phyloP scores from a whole-genome alignment of 768 basidiomycete genomes.

The Lyophyllum atratum region DNA sequence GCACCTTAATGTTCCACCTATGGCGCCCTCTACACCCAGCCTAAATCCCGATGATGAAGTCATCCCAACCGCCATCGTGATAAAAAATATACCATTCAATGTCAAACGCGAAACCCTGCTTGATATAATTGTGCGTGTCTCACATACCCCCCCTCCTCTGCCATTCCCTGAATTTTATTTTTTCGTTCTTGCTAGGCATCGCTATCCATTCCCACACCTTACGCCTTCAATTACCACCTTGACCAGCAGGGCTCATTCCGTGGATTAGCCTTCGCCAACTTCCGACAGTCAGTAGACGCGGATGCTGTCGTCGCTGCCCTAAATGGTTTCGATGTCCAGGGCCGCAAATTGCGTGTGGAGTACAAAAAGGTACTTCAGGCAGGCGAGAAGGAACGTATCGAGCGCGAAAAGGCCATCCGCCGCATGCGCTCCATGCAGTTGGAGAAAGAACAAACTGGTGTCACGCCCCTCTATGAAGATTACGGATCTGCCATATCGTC shows the following conservation, averaged over 20 bases:
- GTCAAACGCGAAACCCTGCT: constrained; percentile 96
- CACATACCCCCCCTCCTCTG: neutral
- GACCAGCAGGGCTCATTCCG: constrained; percentile 97
- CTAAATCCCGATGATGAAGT: constrained; percentile 80
- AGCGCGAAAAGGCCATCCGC: constrained; percentile 96
- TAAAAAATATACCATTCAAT: constrained; percentile 99
- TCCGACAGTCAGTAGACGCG: constrained; percentile 87
- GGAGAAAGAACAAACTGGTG: constrained; percentile 73
- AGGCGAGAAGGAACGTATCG: constrained; percentile 98
- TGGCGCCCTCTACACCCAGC: constrained; percentile 51
- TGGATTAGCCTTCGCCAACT: constrained; percentile 98
- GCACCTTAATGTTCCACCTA: constrained; percentile 45
- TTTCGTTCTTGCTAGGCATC: constrained; percentile 61
- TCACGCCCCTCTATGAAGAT: constrained; percentile 66
- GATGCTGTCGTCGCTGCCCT: constrained; percentile 95
- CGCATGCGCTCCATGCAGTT: constrained; percentile 98
- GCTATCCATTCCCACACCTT: constrained; percentile 91
- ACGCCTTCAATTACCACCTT: constrained; percentile 99
- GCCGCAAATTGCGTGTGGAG: constrained; percentile 96
- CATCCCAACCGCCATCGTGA: constrained; percentile 98
- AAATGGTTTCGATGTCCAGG: constrained; percentile 95
- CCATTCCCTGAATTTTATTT: neutral
- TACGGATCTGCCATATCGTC: constrained; percentile 65
- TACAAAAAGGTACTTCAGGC: constrained; percentile 99
- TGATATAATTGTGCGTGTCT: constrained; percentile 84